Evolutionary conservation across 2,329 filamentous ascomycete species (phyloP), one percentile per base, ranked within the genome.

Genomic region (Neofusicoccum laricinum): DNA sequence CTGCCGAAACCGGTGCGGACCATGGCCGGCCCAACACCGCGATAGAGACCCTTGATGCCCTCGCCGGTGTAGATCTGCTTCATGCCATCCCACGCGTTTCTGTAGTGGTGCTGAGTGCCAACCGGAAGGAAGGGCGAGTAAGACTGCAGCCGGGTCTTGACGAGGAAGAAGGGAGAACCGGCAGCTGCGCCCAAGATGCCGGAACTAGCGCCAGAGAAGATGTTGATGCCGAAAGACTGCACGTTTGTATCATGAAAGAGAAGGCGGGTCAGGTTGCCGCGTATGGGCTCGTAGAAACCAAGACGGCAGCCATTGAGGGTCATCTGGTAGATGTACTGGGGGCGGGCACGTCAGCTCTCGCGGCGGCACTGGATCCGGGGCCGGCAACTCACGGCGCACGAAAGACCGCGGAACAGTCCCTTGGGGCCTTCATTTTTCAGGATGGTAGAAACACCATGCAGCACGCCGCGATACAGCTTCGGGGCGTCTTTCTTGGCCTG

Each of bases 201-300:
- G 2, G 93, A 97, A 12, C 86, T 82, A 19, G 95, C 95, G 70
- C 95, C 95, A 64, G 92, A 90, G 76, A 97, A 90, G 82, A 99
- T 92, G 81, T 99, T 99, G 79, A 98, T 86, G 40, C 87, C 90
- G 65, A 98, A 85, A 69, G 88, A 94, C 78, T 99, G 95, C 32
- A 89, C 85, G n/a, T 84, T 83, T 36, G 86, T 76, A 75, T 96
- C 90, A 66, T 86, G 84, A 79, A 92, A 90, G 64, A 97, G 77
- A 57, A 91, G 80, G 5, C 81, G 83, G 0, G 92, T 89, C 49
- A 96, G 75, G 21, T 82, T 84, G 55, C 86, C 84, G 74, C 95
- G 92, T 79, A 98, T 87, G 4, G 95, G 95, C 76, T 99, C 95
- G 83, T 99, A 99, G 84, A 99, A 97, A 67, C 95, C 93, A 63